These are phyloP conservation scores for Solanum chaucha DNA, from an alignment of 257 asterid species.

Conservation along the genomic window DNA sequence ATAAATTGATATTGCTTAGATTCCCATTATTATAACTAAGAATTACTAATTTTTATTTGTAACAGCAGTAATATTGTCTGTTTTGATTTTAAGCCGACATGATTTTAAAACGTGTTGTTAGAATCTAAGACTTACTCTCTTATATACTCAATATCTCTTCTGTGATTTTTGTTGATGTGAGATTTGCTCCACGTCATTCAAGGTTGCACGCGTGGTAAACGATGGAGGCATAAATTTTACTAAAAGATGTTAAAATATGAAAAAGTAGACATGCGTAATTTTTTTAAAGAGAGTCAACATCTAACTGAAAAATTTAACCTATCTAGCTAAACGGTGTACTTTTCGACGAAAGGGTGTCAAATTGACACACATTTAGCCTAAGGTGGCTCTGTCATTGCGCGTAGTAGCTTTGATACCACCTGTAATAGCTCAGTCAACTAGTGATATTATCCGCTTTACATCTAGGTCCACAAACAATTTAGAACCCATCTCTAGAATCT, in stretches of 20 bases:
- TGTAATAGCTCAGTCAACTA: not conserved
- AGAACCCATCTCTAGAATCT: too few species aligned
- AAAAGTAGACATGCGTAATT: too few species aligned
- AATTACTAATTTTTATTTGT: not conserved
- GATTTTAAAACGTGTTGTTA: too few species aligned
- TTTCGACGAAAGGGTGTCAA: not conserved
- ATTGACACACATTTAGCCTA: not conserved
- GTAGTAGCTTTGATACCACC: not conserved
- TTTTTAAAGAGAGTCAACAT: too few species aligned
- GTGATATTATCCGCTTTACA: too few species aligned
- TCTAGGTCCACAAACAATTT: not conserved
- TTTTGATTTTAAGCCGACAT: not conserved
- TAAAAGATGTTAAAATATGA: too few species aligned
- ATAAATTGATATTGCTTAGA: not conserved
- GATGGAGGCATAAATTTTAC: not conserved
- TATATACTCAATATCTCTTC: too few species aligned
- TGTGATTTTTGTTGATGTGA: not conserved
- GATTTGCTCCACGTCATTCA: not conserved
- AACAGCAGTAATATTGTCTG: not conserved
- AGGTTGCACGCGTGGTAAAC: not conserved
- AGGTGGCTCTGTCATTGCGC: not conserved
- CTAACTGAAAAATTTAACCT: not conserved
- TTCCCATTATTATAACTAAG: not conserved
- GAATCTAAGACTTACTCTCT: too few species aligned
- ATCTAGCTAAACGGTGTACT: too few species aligned